Evolutionary conservation across 73 alveolate genomes (phyloP).

Genomic region (Paramecium tetraurelia): DNA sequence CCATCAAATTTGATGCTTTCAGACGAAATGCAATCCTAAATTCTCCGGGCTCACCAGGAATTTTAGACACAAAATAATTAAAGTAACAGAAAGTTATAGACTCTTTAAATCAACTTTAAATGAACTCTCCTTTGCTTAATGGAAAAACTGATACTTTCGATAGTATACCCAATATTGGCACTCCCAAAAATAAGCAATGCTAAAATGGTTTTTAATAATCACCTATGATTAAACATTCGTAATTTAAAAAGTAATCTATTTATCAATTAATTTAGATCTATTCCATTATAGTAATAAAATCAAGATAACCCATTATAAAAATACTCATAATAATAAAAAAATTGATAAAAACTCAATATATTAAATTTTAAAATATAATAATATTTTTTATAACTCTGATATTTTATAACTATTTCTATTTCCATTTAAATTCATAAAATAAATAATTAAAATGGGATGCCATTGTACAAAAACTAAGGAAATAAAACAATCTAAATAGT

Average conservation of each 20-base stretch:
- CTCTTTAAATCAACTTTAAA: background rate
- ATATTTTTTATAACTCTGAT: background rate
- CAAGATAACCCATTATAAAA: background rate
- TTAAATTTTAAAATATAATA: background rate
- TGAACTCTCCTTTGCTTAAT: background rate
- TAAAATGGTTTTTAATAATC: background rate
- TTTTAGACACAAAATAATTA: background rate
- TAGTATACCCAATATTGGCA: slow-evolving; percentile 24
- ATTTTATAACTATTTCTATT: background rate
- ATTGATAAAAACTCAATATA: background rate
- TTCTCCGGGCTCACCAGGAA: background rate
- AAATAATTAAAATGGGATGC: background rate
- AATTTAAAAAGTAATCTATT: background rate
- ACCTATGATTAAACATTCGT: slow-evolving; percentile 5
- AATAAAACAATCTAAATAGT: background rate
- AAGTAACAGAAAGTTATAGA: background rate
- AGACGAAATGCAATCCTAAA: background rate
- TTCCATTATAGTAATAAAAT: background rate
- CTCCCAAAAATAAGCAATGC: background rate
- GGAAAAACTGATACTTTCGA: background rate
- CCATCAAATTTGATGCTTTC: background rate
- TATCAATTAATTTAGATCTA: background rate
- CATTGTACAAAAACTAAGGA: background rate
- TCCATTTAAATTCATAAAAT: background rate
- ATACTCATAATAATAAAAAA: background rate